phyloP scores from a whole-genome alignment of 1,284 basidiomycete genomes.

The Meripilus lineatus region DNA sequence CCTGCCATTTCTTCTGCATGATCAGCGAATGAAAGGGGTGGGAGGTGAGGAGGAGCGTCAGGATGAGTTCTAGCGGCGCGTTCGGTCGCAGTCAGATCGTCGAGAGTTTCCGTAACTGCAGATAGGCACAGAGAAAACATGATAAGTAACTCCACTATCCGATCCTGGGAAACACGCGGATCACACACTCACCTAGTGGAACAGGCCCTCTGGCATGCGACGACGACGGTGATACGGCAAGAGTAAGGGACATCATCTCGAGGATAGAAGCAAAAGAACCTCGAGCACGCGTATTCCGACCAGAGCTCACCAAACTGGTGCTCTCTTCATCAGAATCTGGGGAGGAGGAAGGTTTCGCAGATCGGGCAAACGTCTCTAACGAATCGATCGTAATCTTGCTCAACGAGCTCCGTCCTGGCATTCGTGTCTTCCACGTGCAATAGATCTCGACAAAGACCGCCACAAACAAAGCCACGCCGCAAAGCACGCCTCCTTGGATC shows the following conservation, averaged over 20 bases:
- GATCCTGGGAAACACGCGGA: not conserved
- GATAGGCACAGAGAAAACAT: not conserved
- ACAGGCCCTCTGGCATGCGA: slow-evolving; percentile 54
- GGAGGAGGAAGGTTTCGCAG: slow-evolving; percentile 33
- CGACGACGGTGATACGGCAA: slow-evolving; percentile 63
- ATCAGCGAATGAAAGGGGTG: slow-evolving; percentile 62
- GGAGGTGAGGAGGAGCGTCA: slow-evolving; percentile 70
- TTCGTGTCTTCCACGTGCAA: slow-evolving; percentile 42
- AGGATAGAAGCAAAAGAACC: slow-evolving; percentile 72
- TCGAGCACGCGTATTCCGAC: slow-evolving; percentile 38
- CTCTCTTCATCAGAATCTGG: slow-evolving; percentile 45
- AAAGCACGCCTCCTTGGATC: slow-evolving; percentile 63
- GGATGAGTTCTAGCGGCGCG: slow-evolving; percentile 73
- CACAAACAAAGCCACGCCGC: slow-evolving; percentile 49
- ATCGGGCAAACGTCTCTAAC: slow-evolving; percentile 44
- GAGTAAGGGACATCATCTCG: slow-evolving; percentile 75
- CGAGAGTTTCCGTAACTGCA: slow-evolving; percentile 66
- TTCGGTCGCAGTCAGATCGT: slow-evolving; percentile 75
- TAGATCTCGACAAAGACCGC: slow-evolving; percentile 57
- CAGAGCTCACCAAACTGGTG: slow-evolving; percentile 47
- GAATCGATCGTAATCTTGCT: slow-evolving; percentile 56
- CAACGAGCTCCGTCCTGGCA: slow-evolving; percentile 43
- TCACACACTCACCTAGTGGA: slow-evolving; percentile 53
- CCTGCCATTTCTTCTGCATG: slow-evolving; percentile 72
- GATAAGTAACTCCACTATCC: no score